phyloP scores from a whole-genome alignment of 2,329 filamentous ascomycete species.

The Aspergillus cejpii region DNA sequence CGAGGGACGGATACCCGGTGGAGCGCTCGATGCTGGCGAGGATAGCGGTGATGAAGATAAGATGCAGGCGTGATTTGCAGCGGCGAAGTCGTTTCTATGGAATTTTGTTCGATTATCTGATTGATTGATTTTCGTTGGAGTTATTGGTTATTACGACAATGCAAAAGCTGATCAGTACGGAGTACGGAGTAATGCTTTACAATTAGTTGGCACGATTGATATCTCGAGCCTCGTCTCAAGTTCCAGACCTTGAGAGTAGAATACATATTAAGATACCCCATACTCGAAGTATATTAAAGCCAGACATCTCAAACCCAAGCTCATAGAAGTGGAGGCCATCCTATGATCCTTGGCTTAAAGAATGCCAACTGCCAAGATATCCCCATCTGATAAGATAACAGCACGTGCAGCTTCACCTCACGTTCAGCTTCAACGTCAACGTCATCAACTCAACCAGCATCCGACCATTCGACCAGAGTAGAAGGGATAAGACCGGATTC shows the following conservation, averaged over 20 bases:
- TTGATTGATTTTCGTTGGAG: background rate
- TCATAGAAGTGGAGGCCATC: too few relatives aligned
- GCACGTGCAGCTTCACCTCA: background rate
- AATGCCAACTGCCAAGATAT: too few relatives aligned
- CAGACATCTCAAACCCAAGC: too few relatives aligned
- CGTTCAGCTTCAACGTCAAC: background rate
- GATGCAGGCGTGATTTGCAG: slow-evolving; percentile 33
- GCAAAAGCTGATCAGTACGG: too few relatives aligned
- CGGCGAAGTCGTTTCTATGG: background rate
- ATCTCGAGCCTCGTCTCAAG: too few relatives aligned
- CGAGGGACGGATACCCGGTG: slow-evolving; percentile 75
- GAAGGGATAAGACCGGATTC: too few relatives aligned
- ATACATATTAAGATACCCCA: too few relatives aligned
- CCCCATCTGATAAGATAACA: background rate
- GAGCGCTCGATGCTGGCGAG: slow-evolving; percentile 40
- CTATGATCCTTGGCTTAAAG: too few relatives aligned
- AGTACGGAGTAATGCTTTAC: too few relatives aligned
- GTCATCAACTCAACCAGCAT: background rate
- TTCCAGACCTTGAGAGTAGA: too few relatives aligned
- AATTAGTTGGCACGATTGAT: too few relatives aligned
- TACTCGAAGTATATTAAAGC: too few relatives aligned
- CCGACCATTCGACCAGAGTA: background rate
- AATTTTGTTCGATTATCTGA: background rate
- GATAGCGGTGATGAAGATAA: slow-evolving; percentile 28
- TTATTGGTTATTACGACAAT: background rate